A percentile compares a stretch with the other conserved stretches of the same genome.
Conservation (phyloP, 148 eudicot genomes). For the Amaranthus hypochondriacus region DNA sequence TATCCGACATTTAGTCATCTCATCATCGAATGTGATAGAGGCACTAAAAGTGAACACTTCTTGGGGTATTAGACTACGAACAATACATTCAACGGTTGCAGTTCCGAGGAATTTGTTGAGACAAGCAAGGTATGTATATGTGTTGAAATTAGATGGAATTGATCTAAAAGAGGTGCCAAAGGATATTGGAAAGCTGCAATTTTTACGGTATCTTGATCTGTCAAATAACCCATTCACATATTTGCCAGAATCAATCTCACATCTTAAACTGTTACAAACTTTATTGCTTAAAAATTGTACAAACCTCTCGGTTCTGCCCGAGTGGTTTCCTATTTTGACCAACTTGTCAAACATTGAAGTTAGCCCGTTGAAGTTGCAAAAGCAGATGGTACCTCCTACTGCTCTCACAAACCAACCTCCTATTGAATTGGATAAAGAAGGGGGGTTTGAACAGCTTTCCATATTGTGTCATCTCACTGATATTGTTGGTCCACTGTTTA, state of each 20-base stretch:
- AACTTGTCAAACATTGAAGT: neutral
- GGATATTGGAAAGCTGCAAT: neutral
- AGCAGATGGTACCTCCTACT: no score
- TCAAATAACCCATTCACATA: constrained; percentile 1
- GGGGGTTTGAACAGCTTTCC: neutral
- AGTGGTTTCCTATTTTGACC: neutral
- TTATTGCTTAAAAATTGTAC: neutral
- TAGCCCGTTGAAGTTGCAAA: neutral
- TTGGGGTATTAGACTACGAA: neutral
- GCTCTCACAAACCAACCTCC: neutral
- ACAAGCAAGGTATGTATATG: neutral
- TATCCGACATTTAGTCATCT: neutral
- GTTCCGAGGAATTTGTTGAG: neutral
- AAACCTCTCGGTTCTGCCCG: neutral
- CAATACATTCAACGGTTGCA: neutral
- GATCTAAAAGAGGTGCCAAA: constrained; percentile 3
- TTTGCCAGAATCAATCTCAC: constrained; percentile 7
- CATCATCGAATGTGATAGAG: neutral
- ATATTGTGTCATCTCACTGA: neutral
- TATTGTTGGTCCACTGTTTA: constrained; percentile 1
- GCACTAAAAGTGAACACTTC: neutral
- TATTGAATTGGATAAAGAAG: neutral
- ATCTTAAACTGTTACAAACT: constrained; percentile 6
- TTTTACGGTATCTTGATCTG: constrained; percentile 7
- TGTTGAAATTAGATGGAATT: neutral